Evolutionary conservation across 768 basidiomycete genomes (phyloP).

Genomic region (Lactarius akahatsu): DNA sequence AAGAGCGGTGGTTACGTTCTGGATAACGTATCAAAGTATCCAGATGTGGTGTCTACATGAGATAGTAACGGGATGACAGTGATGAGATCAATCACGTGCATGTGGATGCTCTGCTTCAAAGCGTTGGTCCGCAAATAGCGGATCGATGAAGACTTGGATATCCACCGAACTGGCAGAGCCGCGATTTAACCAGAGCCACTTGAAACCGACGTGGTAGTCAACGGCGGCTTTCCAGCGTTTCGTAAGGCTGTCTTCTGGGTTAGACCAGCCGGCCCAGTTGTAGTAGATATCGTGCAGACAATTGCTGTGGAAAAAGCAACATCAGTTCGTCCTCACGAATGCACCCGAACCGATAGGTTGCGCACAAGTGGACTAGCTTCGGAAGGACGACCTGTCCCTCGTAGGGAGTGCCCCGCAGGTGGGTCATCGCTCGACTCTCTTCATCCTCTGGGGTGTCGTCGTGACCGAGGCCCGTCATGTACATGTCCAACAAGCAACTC

Average conservation of each 20-base stretch:
- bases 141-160: constrained; percentile 36
- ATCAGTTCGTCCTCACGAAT: neutral
- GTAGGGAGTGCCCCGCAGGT: constrained; percentile 42
- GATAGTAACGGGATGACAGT: neutral
- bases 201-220: constrained; percentile 47
- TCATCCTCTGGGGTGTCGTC: constrained; percentile 39
- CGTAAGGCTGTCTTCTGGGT: constrained; percentile 42
- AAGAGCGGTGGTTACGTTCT: no score
- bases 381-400: constrained; percentile 45
- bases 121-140: constrained; percentile 44
- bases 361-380: constrained; percentile 52
- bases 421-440: constrained; percentile 39
- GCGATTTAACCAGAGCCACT: constrained; percentile 52
- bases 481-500: constrained; percentile 49
- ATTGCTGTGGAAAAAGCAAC: constrained; percentile 37
- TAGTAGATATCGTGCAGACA: constrained; percentile 48
- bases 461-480: constrained; percentile 44
- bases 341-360: constrained; percentile 2
- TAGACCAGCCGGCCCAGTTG: constrained; percentile 49
- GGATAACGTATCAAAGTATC: no score
- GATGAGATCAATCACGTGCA: no score
- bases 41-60: neutral
- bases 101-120: constrained; percentile 25
- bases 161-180: constrained; percentile 31
- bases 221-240: constrained; percentile 46